Evolutionary conservation across 331 rosid genomes (phyloP).

Genomic region (Acacia concinna): DNA sequence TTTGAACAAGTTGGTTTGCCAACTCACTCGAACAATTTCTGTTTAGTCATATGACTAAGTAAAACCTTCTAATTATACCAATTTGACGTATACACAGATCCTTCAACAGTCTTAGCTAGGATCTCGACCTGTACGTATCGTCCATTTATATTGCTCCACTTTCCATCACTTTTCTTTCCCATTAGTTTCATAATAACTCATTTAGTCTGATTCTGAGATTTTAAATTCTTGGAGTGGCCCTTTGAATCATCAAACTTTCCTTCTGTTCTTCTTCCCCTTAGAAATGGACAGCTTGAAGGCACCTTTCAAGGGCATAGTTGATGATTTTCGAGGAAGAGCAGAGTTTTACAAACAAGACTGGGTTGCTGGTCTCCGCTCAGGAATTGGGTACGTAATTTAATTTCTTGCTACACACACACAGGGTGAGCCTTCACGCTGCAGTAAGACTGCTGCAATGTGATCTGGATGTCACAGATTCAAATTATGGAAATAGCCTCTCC

Average conservation of each 20-base stretch:
- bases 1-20: no score
- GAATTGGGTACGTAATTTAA: conserved; percentile 62
- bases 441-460: no score
- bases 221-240: not conserved
- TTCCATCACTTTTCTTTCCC: not conserved
- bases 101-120: no score
- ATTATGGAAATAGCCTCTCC: no score
- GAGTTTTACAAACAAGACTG: conserved; percentile 72
- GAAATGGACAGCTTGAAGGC: conserved; percentile 57
- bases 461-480: no score
- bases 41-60: no score
- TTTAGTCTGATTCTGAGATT: not conserved
- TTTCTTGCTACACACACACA: not conserved
- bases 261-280: no score
- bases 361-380: conserved; percentile 55
- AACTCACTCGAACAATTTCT: no score
- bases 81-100: no score
- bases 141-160: not conserved
- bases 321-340: conserved; percentile 62
- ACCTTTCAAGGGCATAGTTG: conserved; percentile 64
- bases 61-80: no score
- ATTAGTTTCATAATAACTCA: not conserved
- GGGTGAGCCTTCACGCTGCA: no score
- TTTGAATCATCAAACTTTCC: not conserved
- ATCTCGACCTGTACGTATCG: not conserved